Base-by-base conservation (phyloP, 352 stramenopile species). In the Pythium sukuiense region DNA sequence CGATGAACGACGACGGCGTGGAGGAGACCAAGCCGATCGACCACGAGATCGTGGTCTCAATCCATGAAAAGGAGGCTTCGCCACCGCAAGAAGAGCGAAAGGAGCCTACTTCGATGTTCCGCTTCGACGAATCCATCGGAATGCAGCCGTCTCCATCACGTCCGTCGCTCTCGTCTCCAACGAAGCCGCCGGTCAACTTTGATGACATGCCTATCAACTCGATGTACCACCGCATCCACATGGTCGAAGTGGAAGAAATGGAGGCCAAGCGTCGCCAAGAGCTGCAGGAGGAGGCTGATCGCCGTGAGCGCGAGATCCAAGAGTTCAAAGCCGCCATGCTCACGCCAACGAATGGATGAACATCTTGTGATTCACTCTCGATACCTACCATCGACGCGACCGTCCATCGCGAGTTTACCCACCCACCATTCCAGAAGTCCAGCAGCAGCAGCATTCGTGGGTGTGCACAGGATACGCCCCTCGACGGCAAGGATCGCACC, bases 151-250 rank as follows among this genome's bases (percentile, higher is more conserved):
- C 27, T 14, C 20, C 39, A 5, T 35, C n/a, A 52, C 16, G 32
- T 30, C 58, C 56, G 29, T 16, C 30, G 2, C 16, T 58, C 0
- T 54, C 60, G 8, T 74, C 67, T 14, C 67, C 67, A 39, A 64
- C 57, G 24, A 62, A 63, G n/a, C 54, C 55, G 20, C 49, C 57
- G 0, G 46, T 70, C 33, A 74, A 70, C 45, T 69, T 64, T 29
- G 83, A 92, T 8, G 81, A 92, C 27, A 78, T 92, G 46, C 83
- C 81, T 12, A 92, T 92, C 59, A 79, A 80, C 55, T 88, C 80
- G 32, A 92, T 86, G 59, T 92, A 92, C 61, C 83, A 92, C 65
- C 83, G 83, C 48, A 72, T 90, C 35, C 83, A 88, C 59, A 61
- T 74, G n/a, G 77, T 77, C 8, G 71, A 87, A 43, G 69, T 86